Base-by-base conservation (phyloP, 1,284 basidiomycete species). In the Bondarzewia mesenterica region DNA sequence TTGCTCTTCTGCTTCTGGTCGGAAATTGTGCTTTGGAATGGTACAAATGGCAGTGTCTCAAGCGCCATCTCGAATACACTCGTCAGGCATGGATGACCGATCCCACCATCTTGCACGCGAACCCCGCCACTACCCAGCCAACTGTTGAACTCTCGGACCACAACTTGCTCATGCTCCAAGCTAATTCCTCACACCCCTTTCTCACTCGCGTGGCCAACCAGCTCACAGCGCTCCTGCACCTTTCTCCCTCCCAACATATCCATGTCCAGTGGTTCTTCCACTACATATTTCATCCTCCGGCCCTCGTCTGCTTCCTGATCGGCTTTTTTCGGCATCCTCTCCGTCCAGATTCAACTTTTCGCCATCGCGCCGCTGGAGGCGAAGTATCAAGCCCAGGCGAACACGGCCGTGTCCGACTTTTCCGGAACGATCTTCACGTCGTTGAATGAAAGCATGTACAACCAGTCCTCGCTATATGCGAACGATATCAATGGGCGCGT, bases 281-380 rank as follows among this genome's bases (percentile, higher is more conserved):
- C 56, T 97, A 95, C 67, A 74, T 97, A 51, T 88, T 90, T 61
- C 90, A 97, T 60, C 83, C 92, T 2, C 89, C 92, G 0, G 91
- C 90, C 1, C 75, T 96, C 37, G 86, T 89, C 0, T 87, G 92
- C 59, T 83, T 98, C 62, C 78, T 92, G 50, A 90, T 97, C 58
- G 92, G 93, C 10, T 69, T 93, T 53, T n/a, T 80, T 96, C 53
- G 94, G 94, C 14, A 68, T 98, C n/a, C 66, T 96, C 45, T 84
- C 84, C n/a, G 82, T 96, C 23, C 73, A 93, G 61, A 69, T 93
- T 18, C 95, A 99, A 66, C 73, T 97, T 16, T 60, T 82, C 32
- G 90, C 86, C 2, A 69, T 94, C 49, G 67, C 73, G 2, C 85
- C 86, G 0, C 71, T 95, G 38, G 78, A 82, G 52, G 67, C 69